Base-by-base conservation (phyloP, 1,284 basidiomycete genomes). In the Microbotryum saponariae region DNA sequence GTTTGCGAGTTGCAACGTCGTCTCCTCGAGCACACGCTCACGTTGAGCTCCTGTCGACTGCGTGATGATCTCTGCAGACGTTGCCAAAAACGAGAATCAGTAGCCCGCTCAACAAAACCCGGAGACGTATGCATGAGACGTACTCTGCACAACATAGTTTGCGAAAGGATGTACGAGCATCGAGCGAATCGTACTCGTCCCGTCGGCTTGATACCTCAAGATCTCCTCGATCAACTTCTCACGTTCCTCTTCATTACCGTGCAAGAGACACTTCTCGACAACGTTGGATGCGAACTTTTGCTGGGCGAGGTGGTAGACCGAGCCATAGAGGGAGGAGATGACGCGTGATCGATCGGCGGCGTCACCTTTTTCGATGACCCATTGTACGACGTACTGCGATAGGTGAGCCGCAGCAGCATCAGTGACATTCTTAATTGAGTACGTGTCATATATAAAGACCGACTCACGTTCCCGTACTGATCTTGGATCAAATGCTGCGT, bases 251-350 rank as follows among this genome's bases (percentile, higher is more conserved):
- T 62, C 62, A 21, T 58, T 64, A 12, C 64, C 68, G 60, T 69
- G 58, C 8, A 67, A 48, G 52, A 72, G 65, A 54, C 71, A 72
- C 55, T 72, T 72, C 78, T 98, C 96, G 74, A 91, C 88, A 21
- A 98, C 96, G 72, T 98, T 98, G 6, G 89, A 93, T 1, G 94
- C 92, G 73, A 94, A 97, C 76, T 97, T 97, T 78, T 97, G 93
- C 53, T 85, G 83, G 2, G 71, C 69, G 42, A 77, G 83, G 64
- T 80, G 78, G 42, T 92, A 75, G 73, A 98, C 82, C 70, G 88
- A 84, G 2, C 90, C 88, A 25, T 83, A 84, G 62, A 97, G 82
- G 71, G 84, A 83, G 12, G 77, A 76, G 61, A 96, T 80, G 53
- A 97, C 83, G 60, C 81, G 77, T 8, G 79, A 78, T 55, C 83